Percentiles rank a stretch among this genome's conserved stretches.
These are phyloP conservation scores for Ustilago tritici DNA, from an alignment of 1,284 basidiomycete genomes.

Conservation along the genomic window DNA sequence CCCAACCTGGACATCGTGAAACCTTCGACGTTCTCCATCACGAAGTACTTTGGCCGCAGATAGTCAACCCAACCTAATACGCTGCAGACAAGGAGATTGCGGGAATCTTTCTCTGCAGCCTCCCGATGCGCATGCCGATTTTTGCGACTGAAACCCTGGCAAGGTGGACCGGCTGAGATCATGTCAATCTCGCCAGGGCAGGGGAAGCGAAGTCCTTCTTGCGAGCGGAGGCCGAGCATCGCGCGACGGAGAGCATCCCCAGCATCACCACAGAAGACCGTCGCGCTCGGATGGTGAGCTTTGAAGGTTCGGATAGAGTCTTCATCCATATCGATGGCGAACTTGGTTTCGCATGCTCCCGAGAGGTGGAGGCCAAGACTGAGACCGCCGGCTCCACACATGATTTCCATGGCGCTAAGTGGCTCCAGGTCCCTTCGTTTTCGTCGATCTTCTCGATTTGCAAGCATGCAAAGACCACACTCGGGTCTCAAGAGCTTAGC, in stretches of 20 bases:
- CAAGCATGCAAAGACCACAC: conserved; percentile 4
- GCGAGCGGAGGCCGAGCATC: neutral
- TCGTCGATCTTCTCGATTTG: neutral
- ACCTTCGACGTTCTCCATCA: conserved; percentile 46
- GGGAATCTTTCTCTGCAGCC: conserved; percentile 22
- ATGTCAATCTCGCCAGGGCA: conserved; percentile 33
- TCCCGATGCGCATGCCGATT: conserved; percentile 20
- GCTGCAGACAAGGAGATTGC: conserved; percentile 35
- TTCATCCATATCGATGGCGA: conserved; percentile 28
- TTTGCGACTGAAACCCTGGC: conserved; percentile 38
- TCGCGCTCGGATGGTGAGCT: conserved; percentile 22
- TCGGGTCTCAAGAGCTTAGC: conserved; percentile 4
- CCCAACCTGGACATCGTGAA: conserved; percentile 28
- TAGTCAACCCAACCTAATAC: conserved; percentile 44
- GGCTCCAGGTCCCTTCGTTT: neutral
- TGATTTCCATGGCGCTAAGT: conserved; percentile 28
- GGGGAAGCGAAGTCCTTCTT: conserved; percentile 9
- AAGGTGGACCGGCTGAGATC: conserved; percentile 37
- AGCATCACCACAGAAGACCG: conserved; percentile 18
- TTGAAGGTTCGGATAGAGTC: conserved; percentile 29
- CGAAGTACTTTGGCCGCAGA: conserved; percentile 21
- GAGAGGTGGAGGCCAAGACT: conserved; percentile 39
- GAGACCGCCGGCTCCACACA: conserved; percentile 46
- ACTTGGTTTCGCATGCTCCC: conserved; percentile 35
- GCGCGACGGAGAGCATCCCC: conserved; percentile 29